Percentiles rank a stretch among this genome's conserved stretches.
Conservation (phyloP, 257 asterid genomes). For the Henckelia pumila region DNA sequence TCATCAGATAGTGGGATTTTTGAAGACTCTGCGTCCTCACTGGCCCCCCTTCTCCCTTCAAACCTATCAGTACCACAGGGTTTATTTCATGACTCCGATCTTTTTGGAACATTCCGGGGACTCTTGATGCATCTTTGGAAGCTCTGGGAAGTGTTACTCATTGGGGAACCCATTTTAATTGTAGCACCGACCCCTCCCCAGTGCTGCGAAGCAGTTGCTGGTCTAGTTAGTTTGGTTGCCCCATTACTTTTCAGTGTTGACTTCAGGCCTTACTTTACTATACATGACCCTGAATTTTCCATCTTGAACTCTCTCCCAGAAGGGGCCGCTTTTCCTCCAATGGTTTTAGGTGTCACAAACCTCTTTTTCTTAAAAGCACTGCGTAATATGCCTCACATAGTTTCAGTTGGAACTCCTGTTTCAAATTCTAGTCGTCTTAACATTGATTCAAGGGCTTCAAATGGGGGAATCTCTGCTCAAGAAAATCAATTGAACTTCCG, state of each 20-base stretch:
- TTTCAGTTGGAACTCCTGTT: constrained; percentile 89
- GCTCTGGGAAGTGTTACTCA: constrained; percentile 87
- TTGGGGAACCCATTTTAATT: constrained; percentile 90
- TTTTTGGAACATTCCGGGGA: constrained; percentile 83
- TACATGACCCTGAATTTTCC: constrained; percentile 89
- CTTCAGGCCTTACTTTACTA: constrained; percentile 94
- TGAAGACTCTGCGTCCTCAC: constrained; percentile 86
- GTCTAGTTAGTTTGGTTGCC: constrained; percentile 88
- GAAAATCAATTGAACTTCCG: constrained; percentile 47
- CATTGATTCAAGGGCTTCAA: constrained; percentile 44
- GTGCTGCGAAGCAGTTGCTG: constrained; percentile 93
- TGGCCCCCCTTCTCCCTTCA: constrained; percentile 92
- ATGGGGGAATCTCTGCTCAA: constrained; percentile 49
- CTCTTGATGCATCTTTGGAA: constrained; percentile 93
- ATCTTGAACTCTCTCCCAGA: constrained; percentile 67
- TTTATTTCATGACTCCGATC: constrained; percentile 94
- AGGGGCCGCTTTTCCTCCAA: constrained; percentile 74
- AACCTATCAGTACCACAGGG: constrained; percentile 85
- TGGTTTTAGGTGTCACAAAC: constrained; percentile 91
- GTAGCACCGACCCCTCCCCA: constrained; percentile 95
- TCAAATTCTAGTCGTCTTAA: constrained; percentile 53
- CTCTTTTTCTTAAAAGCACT: constrained; percentile 91
- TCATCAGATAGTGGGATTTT: constrained; percentile 76
- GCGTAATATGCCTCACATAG: constrained; percentile 77
- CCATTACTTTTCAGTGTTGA: constrained; percentile 89